Evolutionary conservation across 75 land plant species (phyloP).

Genomic region (Ceratopteris richardii): DNA sequence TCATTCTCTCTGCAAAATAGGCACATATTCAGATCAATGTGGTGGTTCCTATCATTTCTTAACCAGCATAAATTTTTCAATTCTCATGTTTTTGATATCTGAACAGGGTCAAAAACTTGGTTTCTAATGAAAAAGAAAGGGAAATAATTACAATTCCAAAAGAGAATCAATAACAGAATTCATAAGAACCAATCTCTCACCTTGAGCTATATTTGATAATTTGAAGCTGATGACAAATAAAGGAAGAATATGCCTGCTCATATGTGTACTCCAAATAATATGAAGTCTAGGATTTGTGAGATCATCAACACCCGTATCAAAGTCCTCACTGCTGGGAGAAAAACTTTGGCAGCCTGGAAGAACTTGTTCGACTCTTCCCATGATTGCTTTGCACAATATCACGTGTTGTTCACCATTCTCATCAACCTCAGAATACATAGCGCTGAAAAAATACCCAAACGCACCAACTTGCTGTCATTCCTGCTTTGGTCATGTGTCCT

Average conservation of each 20-base stretch:
- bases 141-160: no score
- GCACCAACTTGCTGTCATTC: constrained; percentile 6
- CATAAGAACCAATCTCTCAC: no score
- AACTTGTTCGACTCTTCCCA: constrained; percentile 61
- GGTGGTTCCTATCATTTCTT: no score
- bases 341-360: constrained; percentile 31
- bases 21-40: no score
- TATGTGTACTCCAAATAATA: constrained; percentile 42
- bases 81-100: no score
- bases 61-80: no score
- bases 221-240: constrained; percentile 47
- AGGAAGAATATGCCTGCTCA: constrained; percentile 53
- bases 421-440: constrained; percentile 53
- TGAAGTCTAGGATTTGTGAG: constrained; percentile 29
- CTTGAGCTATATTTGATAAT: constrained; percentile 22
- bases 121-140: no score
- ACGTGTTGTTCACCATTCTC: constrained; percentile 53
- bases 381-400: constrained; percentile 50
- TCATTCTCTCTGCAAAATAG: no score
- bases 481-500: constrained; percentile 19
- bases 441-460: constrained; percentile 41
- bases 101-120: no score
- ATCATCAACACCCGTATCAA: constrained; percentile 54
- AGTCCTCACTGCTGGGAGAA: constrained; percentile 39
- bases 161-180: no score